A percentile compares a stretch with the other conserved stretches of the same genome.
phyloP scores from a whole-genome alignment of 2,329 filamentous ascomycete genomes.

The Phialophora chinensis region DNA sequence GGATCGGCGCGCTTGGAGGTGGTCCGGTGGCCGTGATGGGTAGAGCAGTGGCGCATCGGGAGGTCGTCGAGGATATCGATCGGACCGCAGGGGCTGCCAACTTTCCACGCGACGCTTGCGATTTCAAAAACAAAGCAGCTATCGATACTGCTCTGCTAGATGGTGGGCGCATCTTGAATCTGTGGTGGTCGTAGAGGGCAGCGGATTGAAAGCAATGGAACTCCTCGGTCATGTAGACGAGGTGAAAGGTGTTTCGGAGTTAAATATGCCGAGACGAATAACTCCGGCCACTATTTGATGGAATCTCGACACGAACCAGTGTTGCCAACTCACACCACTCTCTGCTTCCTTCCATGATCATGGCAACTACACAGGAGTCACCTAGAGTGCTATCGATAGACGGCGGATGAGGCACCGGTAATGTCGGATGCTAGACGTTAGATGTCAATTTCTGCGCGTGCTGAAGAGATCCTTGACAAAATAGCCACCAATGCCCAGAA shows the following conservation, averaged over 20 bases:
- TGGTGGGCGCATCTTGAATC: constrained; percentile 20
- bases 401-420: background rate
- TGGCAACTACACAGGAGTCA: background rate
- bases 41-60: constrained; percentile 50
- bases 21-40: constrained; percentile 65
- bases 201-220: background rate
- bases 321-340: background rate
- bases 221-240: background rate
- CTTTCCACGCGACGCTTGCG: constrained; percentile 19
- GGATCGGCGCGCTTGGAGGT: constrained; percentile 63
- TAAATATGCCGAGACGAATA: background rate
- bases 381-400: background rate
- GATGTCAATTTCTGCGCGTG: too few species aligned
- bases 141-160: constrained; percentile 15
- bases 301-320: background rate
- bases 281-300: background rate
- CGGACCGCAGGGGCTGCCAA: constrained; percentile 16
- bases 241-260: background rate
- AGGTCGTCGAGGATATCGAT: constrained; percentile 21
- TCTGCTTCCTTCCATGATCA: background rate
- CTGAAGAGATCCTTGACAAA: background rate
- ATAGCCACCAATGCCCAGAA: background rate
- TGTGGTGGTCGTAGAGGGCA: background rate
- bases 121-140: background rate
- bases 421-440: background rate